These are phyloP conservation scores for Antitrichia curtipendula DNA, from an alignment of 225 moss, liverwort and hornwort species.

Conservation along the genomic window DNA sequence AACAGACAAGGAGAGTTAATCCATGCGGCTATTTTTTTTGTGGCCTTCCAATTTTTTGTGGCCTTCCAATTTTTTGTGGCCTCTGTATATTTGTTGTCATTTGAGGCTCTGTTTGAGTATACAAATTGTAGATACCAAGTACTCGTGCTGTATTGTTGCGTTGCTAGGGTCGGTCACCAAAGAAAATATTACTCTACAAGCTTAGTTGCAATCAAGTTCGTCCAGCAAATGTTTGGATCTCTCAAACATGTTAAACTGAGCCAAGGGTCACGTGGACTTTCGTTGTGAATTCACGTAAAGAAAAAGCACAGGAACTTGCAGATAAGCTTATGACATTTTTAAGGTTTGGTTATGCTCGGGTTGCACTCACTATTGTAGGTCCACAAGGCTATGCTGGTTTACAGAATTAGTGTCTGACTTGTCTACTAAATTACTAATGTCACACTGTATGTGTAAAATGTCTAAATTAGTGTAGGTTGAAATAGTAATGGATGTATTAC, in stretches of 20 bases:
- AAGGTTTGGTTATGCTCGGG: not conserved
- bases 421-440: not conserved
- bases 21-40: not conserved
- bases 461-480: not conserved
- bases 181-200: not conserved
- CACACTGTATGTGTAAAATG: too few species aligned
- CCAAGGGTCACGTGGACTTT: not conserved
- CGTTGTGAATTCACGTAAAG: not conserved
- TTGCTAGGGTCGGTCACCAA: not conserved
- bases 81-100: too few species aligned
- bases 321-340: not conserved
- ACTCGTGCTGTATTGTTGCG: not conserved
- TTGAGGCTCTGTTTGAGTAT: not conserved
- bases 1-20: constrained; percentile 5
- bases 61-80: not conserved
- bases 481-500: too few species aligned
- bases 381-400: not conserved
- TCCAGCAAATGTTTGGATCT: not conserved
- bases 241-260: not conserved
- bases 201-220: not conserved
- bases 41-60: not conserved
- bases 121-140: not conserved
- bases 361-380: not conserved
- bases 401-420: not conserved
- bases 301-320: not conserved